Evolutionary conservation across 805 yeast species (phyloP), one percentile per base, ranked within the genome.

Genomic region (Lachancea waltii): DNA sequence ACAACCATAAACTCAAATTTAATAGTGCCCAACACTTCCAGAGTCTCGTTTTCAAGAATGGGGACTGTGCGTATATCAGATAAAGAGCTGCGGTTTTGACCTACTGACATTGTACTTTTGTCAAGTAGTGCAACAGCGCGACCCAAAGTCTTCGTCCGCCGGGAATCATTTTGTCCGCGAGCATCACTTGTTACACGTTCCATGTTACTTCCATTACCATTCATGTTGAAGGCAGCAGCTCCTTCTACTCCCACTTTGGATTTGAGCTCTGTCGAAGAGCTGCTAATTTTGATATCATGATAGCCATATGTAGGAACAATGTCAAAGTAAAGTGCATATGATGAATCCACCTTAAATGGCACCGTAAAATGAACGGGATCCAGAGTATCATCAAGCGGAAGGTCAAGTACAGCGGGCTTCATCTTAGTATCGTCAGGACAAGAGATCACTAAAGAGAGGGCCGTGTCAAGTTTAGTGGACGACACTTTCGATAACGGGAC

Each of bases 391-490:
- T 87, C 92, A 29, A 85, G 62, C 2, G 97, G 97, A 44, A 89
- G 67, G 50, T 87, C 96, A 18, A 82, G 56, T 6, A 81, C 67
- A 1, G 75, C 74, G 1, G 84, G 77, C 3, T 83, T 73, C 40
- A 74, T 81, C 9, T 60, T 63, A 8, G 63, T 46, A 7, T 62
- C 54, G 19, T 62, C 61, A 7, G 56, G 53, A 6, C 63, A 60
- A 42, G 48, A 51, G n/a, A 89, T 72, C 7, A 77, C 77, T 30
- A 89, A 65, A 0, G 95, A 81, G 26, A 89, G 70, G 0, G 95
- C 95, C 3, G 95, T 85, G 49, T 89, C 96, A 26, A 87, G 68
- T 55, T 85, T 92, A 0, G 95, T 83, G n/a, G 79, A 72, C 42
- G 80, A 83, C 3, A 80, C 79, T 50, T 80, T 81, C 1, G 87